Evolutionary conservation across 257 asterid genomes (phyloP), one percentile per base, ranked within the genome.

Genomic region (Nicotiana attenuata): DNA sequence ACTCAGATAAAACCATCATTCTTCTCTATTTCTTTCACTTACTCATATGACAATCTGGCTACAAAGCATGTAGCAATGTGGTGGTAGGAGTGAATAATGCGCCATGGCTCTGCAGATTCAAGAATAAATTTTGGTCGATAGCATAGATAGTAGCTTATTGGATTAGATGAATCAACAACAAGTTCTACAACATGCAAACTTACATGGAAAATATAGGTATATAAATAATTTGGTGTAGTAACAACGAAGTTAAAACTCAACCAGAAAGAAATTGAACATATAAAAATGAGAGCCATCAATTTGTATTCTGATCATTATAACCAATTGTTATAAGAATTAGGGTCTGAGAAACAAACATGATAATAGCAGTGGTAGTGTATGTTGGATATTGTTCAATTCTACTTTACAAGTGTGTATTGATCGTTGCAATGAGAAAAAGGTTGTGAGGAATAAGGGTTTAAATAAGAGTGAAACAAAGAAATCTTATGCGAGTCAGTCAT

Each of bases 131-230:
- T 56, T 13, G 33, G 45, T 3, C 3, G 14, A 5, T 65, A 83
- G 16, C 28, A 65, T 2, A 3, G 20, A 15, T 77, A 53, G 28
- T 71, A 53, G 41, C 5, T 61, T 4, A n/a, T 17, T 7, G 0
- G 47, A 41, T 41, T 17, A 29, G 2, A 41, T 17, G 11, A 28
- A 22, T 14, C 11, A 41, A 8, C 10, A 41, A 15, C 2, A 28
- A 53, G 10, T 19, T 17, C 11, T 1, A 1, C 80, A 4, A 28
- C 60, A 3, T 82, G 80, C 61, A 24, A 33, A 20, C 19, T 81
- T 28, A 81, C 81, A 53, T 64, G 82, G 64, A 84, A 60, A 53
- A 84, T 80, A 80, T 75, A 84, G 15, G 84, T 84, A 0, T 80
- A 57, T 6, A 28, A 50, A 63, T 50, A 28, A n/a, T 69, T 7